These are phyloP conservation scores for Trichocomaceae sp. DNA, from an alignment of 2,329 filamentous ascomycete species.

Conservation along the genomic window DNA sequence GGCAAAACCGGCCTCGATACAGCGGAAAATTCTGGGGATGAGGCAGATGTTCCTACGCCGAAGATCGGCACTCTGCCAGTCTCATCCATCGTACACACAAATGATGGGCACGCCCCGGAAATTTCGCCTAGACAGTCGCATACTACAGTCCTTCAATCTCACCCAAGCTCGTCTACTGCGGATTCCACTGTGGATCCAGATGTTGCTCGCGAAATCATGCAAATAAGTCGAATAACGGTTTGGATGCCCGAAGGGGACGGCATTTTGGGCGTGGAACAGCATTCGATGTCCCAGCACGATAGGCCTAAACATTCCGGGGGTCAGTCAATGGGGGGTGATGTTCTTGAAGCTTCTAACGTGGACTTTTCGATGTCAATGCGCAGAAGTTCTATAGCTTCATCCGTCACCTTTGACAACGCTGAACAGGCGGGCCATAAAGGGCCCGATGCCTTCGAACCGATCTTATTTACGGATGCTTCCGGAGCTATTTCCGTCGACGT, in stretches of 20 bases:
- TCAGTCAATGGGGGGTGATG: constrained; percentile 20
- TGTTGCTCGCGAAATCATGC: constrained; percentile 30
- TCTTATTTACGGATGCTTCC: constrained; percentile 5
- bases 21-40: constrained; percentile 13
- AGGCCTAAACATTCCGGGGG: neutral
- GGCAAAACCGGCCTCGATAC: constrained; percentile 3
- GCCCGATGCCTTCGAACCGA: constrained; percentile 5
- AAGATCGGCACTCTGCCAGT: constrained; percentile 21
- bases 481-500: constrained; percentile 27
- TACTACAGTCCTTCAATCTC: neutral
- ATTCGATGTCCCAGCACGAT: neutral
- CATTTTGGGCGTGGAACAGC: neutral
- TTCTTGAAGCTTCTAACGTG: constrained; percentile 20
- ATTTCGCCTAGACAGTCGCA: neutral
- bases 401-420: constrained; percentile 13
- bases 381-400: constrained; percentile 17
- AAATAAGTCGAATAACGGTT: constrained; percentile 28
- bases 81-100: neutral
- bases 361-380: constrained; percentile 19
- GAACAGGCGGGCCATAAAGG: constrained; percentile 3
- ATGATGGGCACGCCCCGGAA: neutral
- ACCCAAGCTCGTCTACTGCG: constrained; percentile 16
- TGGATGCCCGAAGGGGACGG: constrained; percentile 25
- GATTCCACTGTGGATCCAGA: constrained; percentile 21
- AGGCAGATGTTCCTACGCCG: constrained; percentile 23